phyloP scores from a whole-genome alignment of 108 stramenopile genomes.

The Cyclotella sp. region DNA sequence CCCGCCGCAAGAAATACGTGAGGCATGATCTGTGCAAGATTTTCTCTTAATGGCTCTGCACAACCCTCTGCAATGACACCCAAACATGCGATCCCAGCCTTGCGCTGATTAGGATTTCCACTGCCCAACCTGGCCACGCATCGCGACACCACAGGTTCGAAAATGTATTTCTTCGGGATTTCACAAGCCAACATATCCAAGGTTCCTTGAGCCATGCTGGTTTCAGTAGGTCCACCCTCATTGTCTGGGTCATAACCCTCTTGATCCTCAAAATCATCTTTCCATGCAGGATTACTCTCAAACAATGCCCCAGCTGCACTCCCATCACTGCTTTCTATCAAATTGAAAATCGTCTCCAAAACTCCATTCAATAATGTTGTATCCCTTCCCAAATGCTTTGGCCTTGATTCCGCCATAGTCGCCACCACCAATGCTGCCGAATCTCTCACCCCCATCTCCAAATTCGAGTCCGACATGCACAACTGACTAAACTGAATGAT shows the following conservation, averaged over 20 bases:
- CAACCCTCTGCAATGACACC: conserved; percentile 97
- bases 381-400: conserved; percentile 91
- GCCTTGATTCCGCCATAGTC: conserved; percentile 92
- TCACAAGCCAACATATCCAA: conserved; percentile 96
- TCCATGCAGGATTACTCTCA: conserved; percentile 90
- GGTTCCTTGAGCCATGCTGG: conserved; percentile 94
- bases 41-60: conserved; percentile 81
- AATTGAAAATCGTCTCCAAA: conserved; percentile 82
- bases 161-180: conserved; percentile 95
- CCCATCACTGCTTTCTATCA: conserved; percentile 90
- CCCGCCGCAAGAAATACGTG: conserved; percentile 81
- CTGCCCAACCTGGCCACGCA: conserved; percentile 83
- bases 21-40: conserved; percentile 83
- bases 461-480: conserved; percentile 68
- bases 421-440: conserved; percentile 92
- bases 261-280: conserved; percentile 73
- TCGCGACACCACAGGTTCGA: conserved; percentile 85
- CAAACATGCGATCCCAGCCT: conserved; percentile 95
- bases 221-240: conserved; percentile 86
- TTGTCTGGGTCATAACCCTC: conserved; percentile 73
- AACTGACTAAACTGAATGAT: conserved; percentile 74
- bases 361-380: conserved; percentile 64
- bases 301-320: conserved; percentile 95
- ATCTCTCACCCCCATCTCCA: conserved; percentile 89
- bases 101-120: conserved; percentile 80